Percentiles rank a stretch among this genome's conserved stretches.
phyloP scores from a whole-genome alignment of 345 rosid species.

The Stellera chamaejasme region DNA sequence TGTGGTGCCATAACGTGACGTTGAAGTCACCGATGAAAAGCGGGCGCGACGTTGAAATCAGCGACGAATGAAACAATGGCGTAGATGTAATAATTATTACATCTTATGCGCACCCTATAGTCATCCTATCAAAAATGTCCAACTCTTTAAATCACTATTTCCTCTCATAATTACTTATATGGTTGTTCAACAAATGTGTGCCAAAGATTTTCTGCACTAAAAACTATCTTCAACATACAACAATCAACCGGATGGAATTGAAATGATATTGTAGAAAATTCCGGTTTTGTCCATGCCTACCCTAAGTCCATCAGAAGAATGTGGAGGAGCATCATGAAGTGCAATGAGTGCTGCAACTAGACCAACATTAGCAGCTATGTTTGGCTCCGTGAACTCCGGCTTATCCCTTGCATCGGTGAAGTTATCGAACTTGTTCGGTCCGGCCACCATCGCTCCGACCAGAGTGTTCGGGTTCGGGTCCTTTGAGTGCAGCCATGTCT shows the following conservation, averaged over 20 bases:
- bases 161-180: too few species aligned
- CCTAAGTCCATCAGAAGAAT: constrained; percentile 11
- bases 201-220: too few species aligned
- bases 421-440: constrained; percentile 31
- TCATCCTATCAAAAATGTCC: too few species aligned
- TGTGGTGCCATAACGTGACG: too few species aligned
- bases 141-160: too few species aligned
- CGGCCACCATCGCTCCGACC: constrained; percentile 36
- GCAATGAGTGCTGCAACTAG: constrained; percentile 53
- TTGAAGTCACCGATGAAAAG: too few species aligned
- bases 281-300: constrained; percentile 36
- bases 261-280: constrained; percentile 29
- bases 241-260: constrained; percentile 5
- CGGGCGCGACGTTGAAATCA: too few species aligned
- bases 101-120: too few species aligned
- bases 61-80: too few species aligned
- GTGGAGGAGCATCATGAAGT: constrained; percentile 34
- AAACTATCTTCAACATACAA: not conserved
- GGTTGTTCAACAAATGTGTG: too few species aligned
- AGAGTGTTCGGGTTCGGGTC: constrained; percentile 32
- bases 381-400: constrained; percentile 35
- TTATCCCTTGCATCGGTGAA: constrained; percentile 34
- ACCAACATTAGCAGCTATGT: constrained; percentile 36
- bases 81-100: too few species aligned
- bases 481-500: constrained; percentile 24